These are phyloP conservation scores for Cladosporium austrohemisphaericum DNA, from an alignment of 2,329 filamentous ascomycete species.

Conservation along the genomic window DNA sequence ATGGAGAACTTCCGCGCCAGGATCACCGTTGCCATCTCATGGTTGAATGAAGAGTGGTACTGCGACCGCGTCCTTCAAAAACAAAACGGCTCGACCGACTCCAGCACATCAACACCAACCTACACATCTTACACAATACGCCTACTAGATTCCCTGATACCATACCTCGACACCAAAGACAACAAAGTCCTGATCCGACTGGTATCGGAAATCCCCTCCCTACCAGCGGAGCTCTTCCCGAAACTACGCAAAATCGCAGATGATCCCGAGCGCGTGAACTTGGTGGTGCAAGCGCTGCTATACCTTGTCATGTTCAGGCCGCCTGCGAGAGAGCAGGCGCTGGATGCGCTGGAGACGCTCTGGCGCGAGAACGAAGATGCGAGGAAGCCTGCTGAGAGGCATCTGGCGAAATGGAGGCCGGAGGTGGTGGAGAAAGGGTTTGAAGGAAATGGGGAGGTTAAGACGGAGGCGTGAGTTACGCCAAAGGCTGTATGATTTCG, in stretches of 20 bases:
- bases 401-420: constrained; percentile 55
- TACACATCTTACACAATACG: constrained; percentile 31
- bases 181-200: constrained; percentile 80
- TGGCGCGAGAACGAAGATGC: constrained; percentile 52
- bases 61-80: constrained; percentile 66
- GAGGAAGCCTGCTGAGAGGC: constrained; percentile 48
- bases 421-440: constrained; percentile 36
- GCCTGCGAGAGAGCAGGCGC: constrained; percentile 53
- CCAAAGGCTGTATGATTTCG: too few relatives aligned
- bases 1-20: constrained; percentile 87
- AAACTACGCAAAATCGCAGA: constrained; percentile 63
- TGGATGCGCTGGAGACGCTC: constrained; percentile 57
- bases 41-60: constrained; percentile 98
- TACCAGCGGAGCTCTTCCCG: constrained; percentile 68
- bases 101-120: constrained; percentile 22
- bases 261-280: constrained; percentile 60
- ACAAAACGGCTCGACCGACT: constrained; percentile 15
- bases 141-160: constrained; percentile 81
- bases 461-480: constrained; percentile 21
- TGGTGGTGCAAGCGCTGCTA: constrained; percentile 57
- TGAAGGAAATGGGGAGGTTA: constrained; percentile 14
- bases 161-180: constrained; percentile 87
- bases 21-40: constrained; percentile 85
- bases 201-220: constrained; percentile 81
- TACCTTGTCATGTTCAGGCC: constrained; percentile 59